Conservation (phyloP, 2,329 filamentous ascomycete genomes). For the Fusarium tjaetaba region DNA sequence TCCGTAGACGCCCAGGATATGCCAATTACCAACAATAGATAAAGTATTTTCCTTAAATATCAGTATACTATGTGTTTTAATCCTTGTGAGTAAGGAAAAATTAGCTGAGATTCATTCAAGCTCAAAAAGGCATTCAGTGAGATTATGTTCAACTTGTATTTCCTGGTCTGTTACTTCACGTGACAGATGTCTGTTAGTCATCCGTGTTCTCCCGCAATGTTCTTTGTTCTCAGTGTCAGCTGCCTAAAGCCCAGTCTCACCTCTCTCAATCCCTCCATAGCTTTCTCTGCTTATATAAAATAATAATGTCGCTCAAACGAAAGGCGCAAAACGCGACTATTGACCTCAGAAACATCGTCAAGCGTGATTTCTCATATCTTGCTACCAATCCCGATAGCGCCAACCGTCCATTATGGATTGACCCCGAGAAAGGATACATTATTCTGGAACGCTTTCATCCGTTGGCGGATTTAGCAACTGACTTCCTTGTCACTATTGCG, state of each 20-base stretch:
- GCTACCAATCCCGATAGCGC: constrained; percentile 86
- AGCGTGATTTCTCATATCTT: constrained; percentile 81
- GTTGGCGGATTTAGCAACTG: constrained; percentile 84
- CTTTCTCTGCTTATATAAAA: not conserved
- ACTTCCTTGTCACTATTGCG: constrained; percentile 94
- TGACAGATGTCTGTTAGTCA: not conserved
- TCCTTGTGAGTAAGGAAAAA: too few species aligned
- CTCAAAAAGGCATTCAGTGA: too few species aligned
- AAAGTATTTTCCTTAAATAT: too few species aligned
- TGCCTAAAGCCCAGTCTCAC: not conserved
- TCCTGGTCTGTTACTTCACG: not conserved
- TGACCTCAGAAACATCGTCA: fast-evolving
- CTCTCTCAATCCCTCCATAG: not conserved
- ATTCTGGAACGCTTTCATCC: constrained; percentile 95
- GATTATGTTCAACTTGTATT: not conserved
- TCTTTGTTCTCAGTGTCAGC: not conserved
- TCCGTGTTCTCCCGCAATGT: fast-evolving
- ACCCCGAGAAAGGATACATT: constrained; percentile 84
- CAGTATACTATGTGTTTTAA: too few species aligned
- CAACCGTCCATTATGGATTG: constrained; percentile 92
- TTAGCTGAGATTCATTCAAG: too few species aligned
- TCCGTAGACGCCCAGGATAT: too few species aligned
- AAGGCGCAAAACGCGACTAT: not conserved
- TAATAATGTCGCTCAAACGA: not conserved
- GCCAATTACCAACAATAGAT: too few species aligned